A percentile compares a stretch with the other conserved stretches of the same genome.
Evolutionary conservation across 805 yeast genomes (phyloP).

Genomic region (Candida tammaniensis): DNA sequence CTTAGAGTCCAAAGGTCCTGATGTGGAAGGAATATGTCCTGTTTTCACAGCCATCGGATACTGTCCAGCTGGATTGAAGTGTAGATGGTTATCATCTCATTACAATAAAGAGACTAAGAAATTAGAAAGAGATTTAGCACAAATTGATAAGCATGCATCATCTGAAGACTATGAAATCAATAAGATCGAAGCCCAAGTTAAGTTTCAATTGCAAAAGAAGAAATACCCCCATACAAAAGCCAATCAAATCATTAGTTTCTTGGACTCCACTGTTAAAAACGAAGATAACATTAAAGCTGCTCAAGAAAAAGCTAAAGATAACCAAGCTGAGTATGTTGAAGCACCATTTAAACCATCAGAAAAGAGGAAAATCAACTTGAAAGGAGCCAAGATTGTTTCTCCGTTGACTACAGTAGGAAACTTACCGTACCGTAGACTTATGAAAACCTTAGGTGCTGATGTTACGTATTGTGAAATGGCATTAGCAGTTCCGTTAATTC

Average conservation of each 20-base stretch:
- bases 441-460: slow-evolving; percentile 89
- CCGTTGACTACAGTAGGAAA: slow-evolving; percentile 98
- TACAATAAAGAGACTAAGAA: slow-evolving; percentile 44
- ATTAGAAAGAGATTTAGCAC: slow-evolving; percentile 43
- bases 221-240: slow-evolving; percentile 57
- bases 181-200: slow-evolving; percentile 47
- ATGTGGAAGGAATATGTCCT: slow-evolving; percentile 79
- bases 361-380: slow-evolving; percentile 69
- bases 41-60: slow-evolving; percentile 77
- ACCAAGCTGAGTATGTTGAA: slow-evolving; percentile 60
- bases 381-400: slow-evolving; percentile 80
- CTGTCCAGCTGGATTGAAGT: slow-evolving; percentile 90
- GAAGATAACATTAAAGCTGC: slow-evolving; percentile 32
- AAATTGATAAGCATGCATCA: slow-evolving; percentile 28
- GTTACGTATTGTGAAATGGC: slow-evolving; percentile 97
- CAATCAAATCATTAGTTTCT: slow-evolving; percentile 55
- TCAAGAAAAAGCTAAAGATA: slow-evolving; percentile 31
- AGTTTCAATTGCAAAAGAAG: slow-evolving; percentile 56
- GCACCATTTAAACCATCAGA: slow-evolving; percentile 77
- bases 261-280: slow-evolving; percentile 58
- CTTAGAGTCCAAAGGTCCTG: slow-evolving; percentile 62
- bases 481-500: slow-evolving; percentile 74
- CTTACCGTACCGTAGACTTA: slow-evolving; percentile 88
- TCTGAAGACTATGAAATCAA: slow-evolving; percentile 59
- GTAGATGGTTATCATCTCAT: slow-evolving; percentile 86